Evolutionary conservation across 345 rosid genomes (phyloP), one percentile per base, ranked within the genome.

Genomic region (Populus nigra): DNA sequence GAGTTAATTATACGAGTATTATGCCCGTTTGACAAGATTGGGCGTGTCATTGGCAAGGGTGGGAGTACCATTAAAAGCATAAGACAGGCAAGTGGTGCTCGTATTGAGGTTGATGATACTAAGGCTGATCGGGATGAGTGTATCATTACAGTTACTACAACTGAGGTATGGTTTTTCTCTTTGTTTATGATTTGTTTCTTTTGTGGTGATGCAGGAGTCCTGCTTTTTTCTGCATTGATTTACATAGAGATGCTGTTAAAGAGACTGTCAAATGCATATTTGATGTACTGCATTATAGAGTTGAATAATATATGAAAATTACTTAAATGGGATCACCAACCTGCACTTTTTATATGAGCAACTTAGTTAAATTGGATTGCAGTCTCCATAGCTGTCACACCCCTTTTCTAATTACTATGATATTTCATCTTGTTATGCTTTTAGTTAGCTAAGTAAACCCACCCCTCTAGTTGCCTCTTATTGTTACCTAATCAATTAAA

Each of bases 1-100:
- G 96, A 96, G 77, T 84, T 96, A 78, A 77, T 85, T 50, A 23
- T 96, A 33, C 86, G 88, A 76, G 89, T 96, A 9, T 47, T 96
- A 78, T 96, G 99, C 81, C 87, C 97, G 53, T 88, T 83, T 79
- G 79, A 88, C 77, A 96, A 92, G 76, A 96, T 93, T 75, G 99
- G 99, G 1, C 98, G 99, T 72, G 99, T 96, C 72, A 96, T 96
- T 71, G 99, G 98, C 65, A 93, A 88, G 87, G 97, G 94, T 83
- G 99, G 99, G 31, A 76, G 92, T 69, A 92, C 97, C 47, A 92
- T 93, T 76, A 96, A 92, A 83, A 90, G 86, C 69, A 92, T 96
- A 77, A 93, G 99, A 83, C 97, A 96, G 84, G 87, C 89, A 4
- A 96, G 88, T 78, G 99, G 99, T 68, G 92, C 99, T 83, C 89